These are phyloP conservation scores for Penicillium corylophilum DNA, from an alignment of 2,329 filamentous ascomycete genomes.

Conservation along the genomic window DNA sequence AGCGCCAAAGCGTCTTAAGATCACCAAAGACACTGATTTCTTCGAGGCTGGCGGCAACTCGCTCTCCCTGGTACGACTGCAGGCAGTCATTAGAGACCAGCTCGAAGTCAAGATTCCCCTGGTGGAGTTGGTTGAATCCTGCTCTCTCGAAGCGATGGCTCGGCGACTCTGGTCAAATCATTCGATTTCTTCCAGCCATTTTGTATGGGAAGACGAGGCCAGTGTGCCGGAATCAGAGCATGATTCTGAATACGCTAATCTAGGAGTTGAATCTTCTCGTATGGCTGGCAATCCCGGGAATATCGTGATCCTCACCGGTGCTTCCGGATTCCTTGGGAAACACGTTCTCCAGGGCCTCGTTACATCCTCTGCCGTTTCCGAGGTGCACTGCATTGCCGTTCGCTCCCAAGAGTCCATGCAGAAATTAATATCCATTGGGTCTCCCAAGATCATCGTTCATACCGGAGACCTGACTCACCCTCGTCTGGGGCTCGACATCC, in stretches of 20 bases:
- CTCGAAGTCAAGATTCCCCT: conserved; percentile 22
- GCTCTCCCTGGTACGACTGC: conserved; percentile 31
- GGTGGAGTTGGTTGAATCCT: conserved; percentile 21
- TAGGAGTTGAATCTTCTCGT: not conserved
- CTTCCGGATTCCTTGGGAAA: conserved; percentile 40
- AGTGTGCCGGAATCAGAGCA: not conserved
- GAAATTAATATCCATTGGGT: too few species aligned
- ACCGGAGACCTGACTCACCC: conserved; percentile 39
- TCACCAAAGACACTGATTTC: conserved; percentile 24
- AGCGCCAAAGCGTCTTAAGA: too few species aligned
- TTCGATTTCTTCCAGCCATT: too few species aligned
- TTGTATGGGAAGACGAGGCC: too few species aligned
- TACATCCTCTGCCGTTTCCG: conserved; percentile 27
- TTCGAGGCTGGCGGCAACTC: conserved; percentile 40
- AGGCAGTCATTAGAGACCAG: conserved; percentile 20
- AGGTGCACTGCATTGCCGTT: conserved; percentile 48
- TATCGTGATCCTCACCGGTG: conserved; percentile 24
- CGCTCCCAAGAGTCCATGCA: conserved; percentile 1
- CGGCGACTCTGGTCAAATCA: not conserved
- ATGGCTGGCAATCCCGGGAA: not conserved
- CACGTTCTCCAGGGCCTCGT: conserved; percentile 42
- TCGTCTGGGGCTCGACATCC: conserved; percentile 40
- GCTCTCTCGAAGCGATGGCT: conserved; percentile 20
- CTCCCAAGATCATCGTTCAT: conserved; percentile 35
- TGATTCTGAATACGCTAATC: not conserved